Evolutionary conservation across 2,329 filamentous ascomycete species (phyloP).

Genomic region (Stagonosporopsis cucurbitacearum): DNA sequence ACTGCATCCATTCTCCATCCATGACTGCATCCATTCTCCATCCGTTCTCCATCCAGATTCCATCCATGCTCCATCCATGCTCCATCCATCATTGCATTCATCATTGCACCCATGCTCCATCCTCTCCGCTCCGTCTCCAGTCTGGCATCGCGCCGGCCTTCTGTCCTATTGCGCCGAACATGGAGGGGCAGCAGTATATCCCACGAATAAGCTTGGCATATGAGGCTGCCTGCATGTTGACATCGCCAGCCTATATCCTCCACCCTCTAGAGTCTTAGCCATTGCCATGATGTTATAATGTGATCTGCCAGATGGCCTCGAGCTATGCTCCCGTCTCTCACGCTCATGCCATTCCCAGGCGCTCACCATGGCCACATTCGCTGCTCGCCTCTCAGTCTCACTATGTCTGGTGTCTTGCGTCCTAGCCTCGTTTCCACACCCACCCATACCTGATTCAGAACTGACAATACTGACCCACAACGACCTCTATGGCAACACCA

Average conservation of each 20-base stretch:
- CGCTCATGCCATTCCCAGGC: constrained; percentile 2
- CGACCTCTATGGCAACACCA: constrained; percentile 35
- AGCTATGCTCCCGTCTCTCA: background rate
- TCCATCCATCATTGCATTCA: no score
- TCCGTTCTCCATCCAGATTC: no score
- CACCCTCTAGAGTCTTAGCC: background rate
- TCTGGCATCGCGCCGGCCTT: background rate
- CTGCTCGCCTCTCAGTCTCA: constrained; percentile 14
- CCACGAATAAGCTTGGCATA: constrained; percentile 15
- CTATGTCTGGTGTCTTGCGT: constrained; percentile 16
- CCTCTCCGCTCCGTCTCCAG: constrained; percentile 2
- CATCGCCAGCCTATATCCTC: background rate
- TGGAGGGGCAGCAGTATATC: constrained; percentile 1
- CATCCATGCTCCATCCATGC: no score
- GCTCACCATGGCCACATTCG: constrained; percentile 20
- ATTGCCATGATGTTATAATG: background rate
- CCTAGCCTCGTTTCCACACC: constrained; percentile 25
- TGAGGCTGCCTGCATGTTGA: background rate
- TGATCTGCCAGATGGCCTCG: background rate
- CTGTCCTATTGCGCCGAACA: background rate
- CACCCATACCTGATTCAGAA: constrained; percentile 36
- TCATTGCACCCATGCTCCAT: no score
- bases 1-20: no score
- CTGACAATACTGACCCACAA: constrained; percentile 40
- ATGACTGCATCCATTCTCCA: no score